These are phyloP conservation scores for Ehretia macrophylla DNA, from an alignment of 257 asterid genomes.

Conservation along the genomic window DNA sequence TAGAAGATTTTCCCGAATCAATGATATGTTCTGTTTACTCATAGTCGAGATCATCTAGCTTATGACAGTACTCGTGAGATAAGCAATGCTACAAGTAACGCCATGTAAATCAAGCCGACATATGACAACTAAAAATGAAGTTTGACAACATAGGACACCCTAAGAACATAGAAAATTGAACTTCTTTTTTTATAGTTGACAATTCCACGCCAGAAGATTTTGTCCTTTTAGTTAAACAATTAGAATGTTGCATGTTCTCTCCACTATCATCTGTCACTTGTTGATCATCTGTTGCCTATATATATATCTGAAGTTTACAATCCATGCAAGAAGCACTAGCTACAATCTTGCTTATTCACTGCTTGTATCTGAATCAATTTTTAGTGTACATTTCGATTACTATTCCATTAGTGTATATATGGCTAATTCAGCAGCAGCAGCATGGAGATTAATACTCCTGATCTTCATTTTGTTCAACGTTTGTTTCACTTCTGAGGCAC, in stretches of 20 bases:
- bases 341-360: too few relatives aligned
- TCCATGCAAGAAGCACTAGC: conserved; percentile 25
- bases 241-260: conserved; percentile 29
- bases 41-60: too few relatives aligned
- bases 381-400: not conserved
- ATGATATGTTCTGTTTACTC: too few relatives aligned
- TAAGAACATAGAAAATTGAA: not conserved
- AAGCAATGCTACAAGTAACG: too few relatives aligned
- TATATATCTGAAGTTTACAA: conserved; percentile 31
- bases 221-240: conserved; percentile 29
- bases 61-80: too few relatives aligned
- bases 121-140: not conserved
- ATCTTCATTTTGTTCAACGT: conserved; percentile 13
- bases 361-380: too few relatives aligned
- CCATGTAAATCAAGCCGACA: not conserved
- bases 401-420: conserved; percentile 17
- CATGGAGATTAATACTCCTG: conserved; percentile 4
- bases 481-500: conserved; percentile 16
- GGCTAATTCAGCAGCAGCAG: conserved; percentile 26
- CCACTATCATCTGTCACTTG: conserved; percentile 39
- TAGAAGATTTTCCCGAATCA: too few relatives aligned
- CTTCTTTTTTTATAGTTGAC: too few relatives aligned
- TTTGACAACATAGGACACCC: too few relatives aligned
- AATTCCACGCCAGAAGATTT: conserved; percentile 33
- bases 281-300: conserved; percentile 6